Conservation (phyloP, 2,329 filamentous ascomycete genomes). For the Fusarium sp. region DNA sequence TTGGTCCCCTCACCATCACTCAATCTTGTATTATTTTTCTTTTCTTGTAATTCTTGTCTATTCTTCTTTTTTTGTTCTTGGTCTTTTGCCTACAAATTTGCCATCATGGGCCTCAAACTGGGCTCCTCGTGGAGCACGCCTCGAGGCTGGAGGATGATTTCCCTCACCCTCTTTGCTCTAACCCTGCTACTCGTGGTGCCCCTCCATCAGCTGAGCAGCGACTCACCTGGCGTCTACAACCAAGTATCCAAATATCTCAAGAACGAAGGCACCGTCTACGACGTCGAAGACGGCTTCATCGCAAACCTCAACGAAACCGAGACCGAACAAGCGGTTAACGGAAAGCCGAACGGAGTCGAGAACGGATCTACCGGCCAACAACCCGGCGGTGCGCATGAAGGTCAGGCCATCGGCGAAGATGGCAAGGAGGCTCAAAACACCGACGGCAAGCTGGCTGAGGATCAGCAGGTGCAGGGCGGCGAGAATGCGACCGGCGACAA, state of each 20-base stretch:
- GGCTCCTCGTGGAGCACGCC: constrained; percentile 44
- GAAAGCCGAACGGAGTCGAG: constrained; percentile 7
- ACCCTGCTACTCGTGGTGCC: constrained; percentile 46
- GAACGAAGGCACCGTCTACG: constrained; percentile 51
- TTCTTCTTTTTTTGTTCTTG: constrained; percentile 13
- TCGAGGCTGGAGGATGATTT: constrained; percentile 45
- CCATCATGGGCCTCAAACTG: constrained; percentile 40
- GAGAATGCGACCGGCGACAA: not conserved
- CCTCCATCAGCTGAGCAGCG: constrained; percentile 47
- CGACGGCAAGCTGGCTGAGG: not conserved
- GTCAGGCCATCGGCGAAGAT: constrained; percentile 23
- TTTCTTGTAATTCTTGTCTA: constrained; percentile 4
- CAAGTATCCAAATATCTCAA: constrained; percentile 47
- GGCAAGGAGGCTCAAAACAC: constrained; percentile 5
- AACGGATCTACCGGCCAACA: constrained; percentile 16
- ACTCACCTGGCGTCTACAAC: constrained; percentile 46
- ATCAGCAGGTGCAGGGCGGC: constrained; percentile 1
- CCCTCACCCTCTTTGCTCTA: constrained; percentile 44
- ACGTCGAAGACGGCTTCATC: constrained; percentile 37
- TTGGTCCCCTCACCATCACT: constrained; percentile 11
- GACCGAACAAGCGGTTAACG: constrained; percentile 20
- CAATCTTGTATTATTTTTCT: not conserved
- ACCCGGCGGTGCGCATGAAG: constrained; percentile 13
- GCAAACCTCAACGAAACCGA: constrained; percentile 51
- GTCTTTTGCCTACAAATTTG: constrained; percentile 9